Conservation (phyloP, 108 stramenopile genomes). For the Conticribra weissflogii region DNA sequence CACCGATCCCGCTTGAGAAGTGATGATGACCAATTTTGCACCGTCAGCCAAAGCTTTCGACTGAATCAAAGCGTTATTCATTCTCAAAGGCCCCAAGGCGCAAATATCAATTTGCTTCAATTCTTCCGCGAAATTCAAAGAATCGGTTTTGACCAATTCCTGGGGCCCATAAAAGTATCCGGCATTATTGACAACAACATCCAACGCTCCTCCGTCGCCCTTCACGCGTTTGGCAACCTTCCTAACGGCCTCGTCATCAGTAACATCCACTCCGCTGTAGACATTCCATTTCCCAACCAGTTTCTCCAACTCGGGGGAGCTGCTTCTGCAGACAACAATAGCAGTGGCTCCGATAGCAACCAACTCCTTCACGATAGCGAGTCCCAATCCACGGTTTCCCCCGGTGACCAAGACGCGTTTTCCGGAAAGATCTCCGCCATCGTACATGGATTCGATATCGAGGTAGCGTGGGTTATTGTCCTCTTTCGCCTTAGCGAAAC, state of each 20-base stretch:
- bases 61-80: constrained; percentile 74
- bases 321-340: constrained; percentile 69
- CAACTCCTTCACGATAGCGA: constrained; percentile 79
- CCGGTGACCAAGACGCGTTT: constrained; percentile 88
- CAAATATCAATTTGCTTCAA: constrained; percentile 91
- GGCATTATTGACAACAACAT: constrained; percentile 87
- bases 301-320: constrained; percentile 59
- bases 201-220: constrained; percentile 69
- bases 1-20: constrained; percentile 89
- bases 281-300: constrained; percentile 75
- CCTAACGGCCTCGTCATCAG: constrained; percentile 70
- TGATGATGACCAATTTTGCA: constrained; percentile 84
- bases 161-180: constrained; percentile 87
- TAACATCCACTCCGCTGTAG: constrained; percentile 84
- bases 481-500: constrained; percentile 71
- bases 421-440: constrained; percentile 64
- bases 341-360: constrained; percentile 79
- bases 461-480: constrained; percentile 70
- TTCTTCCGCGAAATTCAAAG: constrained; percentile 87
- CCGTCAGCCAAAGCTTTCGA: constrained; percentile 68
- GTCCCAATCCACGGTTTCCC: constrained; percentile 87
- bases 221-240: constrained; percentile 71
- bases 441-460: constrained; percentile 72
- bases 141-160: constrained; percentile 71
- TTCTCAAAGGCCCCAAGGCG: constrained; percentile 86